Evolutionary conservation across 2,329 filamentous ascomycete genomes (phyloP).

Genomic region (Fonsecaea multimorphosa): DNA sequence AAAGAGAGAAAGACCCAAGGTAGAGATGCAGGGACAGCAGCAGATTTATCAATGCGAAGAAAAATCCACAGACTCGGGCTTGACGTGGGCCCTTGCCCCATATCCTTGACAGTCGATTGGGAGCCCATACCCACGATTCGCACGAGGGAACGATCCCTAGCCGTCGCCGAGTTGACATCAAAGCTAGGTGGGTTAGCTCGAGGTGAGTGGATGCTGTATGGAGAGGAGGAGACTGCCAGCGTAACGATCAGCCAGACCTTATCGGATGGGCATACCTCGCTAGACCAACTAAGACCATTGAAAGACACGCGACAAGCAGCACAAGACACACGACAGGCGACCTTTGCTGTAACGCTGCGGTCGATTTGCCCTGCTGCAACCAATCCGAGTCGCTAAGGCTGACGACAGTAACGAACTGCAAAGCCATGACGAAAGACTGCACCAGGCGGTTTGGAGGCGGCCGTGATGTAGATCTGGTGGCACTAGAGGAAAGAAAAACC

Average conservation of each 20-base stretch:
- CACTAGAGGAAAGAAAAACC: background rate
- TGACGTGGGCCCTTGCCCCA: conserved; percentile 3
- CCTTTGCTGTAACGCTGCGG: conserved; percentile 18
- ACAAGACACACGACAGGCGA: conserved; percentile 8
- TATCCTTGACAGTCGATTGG: background rate
- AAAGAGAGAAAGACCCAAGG: background rate
- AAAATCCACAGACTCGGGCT: background rate
- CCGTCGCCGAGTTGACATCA: conserved; percentile 6
- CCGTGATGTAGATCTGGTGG: conserved; percentile 1
- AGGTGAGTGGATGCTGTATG: background rate
- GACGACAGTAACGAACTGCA: background rate
- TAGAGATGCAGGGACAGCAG: conserved; percentile 9
- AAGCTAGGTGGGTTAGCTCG: conserved; percentile 3
- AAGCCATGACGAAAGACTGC: conserved; percentile 1
- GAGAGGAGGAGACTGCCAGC: background rate
- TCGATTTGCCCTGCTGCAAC: background rate
- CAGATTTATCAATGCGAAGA: conserved; percentile 19
- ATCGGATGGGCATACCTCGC: conserved; percentile 15
- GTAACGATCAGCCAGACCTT: conserved; percentile 14
- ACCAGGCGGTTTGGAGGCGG: background rate
- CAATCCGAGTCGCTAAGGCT: conserved; percentile 21
- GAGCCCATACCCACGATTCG: background rate
- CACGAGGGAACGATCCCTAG: background rate
- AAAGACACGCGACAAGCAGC: conserved; percentile 13
- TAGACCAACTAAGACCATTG: conserved; percentile 6